Evolutionary conservation across 2,329 filamentous ascomycete species (phyloP).

Genomic region (Myriangium duriaei): DNA sequence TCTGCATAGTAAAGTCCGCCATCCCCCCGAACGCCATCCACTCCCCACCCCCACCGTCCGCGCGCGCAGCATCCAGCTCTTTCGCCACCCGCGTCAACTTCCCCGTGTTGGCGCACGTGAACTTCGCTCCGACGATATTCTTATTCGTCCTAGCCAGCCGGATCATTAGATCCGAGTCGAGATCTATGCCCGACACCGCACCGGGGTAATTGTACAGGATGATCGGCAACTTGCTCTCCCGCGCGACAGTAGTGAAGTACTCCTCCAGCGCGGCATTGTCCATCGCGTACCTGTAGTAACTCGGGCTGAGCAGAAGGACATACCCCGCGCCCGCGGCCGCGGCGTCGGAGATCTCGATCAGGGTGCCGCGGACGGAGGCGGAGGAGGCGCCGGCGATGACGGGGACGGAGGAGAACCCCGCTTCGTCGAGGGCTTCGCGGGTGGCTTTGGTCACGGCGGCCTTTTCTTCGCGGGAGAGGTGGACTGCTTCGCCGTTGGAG

Average conservation of each 20-base stretch:
- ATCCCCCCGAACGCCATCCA: conserved; percentile 85
- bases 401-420: conserved; percentile 62
- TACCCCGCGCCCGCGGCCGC: conserved; percentile 64
- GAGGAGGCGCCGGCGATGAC: conserved; percentile 75
- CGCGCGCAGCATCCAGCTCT: conserved; percentile 59
- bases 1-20: conserved; percentile 78
- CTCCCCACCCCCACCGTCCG: conserved; percentile 32
- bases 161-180: conserved; percentile 81
- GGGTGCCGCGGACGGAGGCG: conserved; percentile 68
- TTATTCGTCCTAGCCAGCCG: conserved; percentile 60
- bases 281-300: conserved; percentile 69
- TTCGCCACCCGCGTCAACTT: conserved; percentile 74
- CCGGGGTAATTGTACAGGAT: conserved; percentile 88
- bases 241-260: conserved; percentile 64
- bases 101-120: conserved; percentile 82
- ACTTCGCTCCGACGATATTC: conserved; percentile 69
- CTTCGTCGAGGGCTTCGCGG: conserved; percentile 67
- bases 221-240: conserved; percentile 62
- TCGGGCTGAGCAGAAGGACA: conserved; percentile 65
- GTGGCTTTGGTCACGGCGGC: conserved; percentile 62
- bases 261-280: conserved; percentile 61
- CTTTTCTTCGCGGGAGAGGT: conserved; percentile 70
- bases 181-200: conserved; percentile 73
- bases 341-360: conserved; percentile 58
- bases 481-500: conserved; percentile 80